Conservation (phyloP, 805 yeast genomes). For the Starmerella sp. region DNA sequence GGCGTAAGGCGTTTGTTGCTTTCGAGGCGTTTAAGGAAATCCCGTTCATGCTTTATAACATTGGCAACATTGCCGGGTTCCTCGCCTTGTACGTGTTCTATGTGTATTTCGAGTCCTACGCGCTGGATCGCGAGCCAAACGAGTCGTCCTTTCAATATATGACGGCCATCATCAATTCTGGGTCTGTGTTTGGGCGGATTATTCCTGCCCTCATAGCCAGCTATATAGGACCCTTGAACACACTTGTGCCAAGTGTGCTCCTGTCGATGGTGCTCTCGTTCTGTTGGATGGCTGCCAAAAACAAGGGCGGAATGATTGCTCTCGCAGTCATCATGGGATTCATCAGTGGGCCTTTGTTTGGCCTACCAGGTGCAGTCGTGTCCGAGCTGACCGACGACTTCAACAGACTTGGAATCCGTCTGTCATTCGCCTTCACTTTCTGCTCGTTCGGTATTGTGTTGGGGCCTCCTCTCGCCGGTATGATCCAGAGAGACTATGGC, state of each 20-base stretch:
- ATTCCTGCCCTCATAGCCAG: slow-evolving; percentile 40
- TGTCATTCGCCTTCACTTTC: slow-evolving; percentile 51
- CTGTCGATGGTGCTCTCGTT: slow-evolving; percentile 27
- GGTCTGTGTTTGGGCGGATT: slow-evolving; percentile 41
- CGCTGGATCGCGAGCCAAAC: slow-evolving; percentile 21
- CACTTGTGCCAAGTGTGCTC: slow-evolving; percentile 27
- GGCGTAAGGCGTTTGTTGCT: slow-evolving; percentile 23
- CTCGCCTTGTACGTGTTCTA: slow-evolving; percentile 29
- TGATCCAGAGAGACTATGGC: slow-evolving; percentile 19
- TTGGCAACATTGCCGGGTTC: slow-evolving; percentile 25
- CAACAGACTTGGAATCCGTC: slow-evolving; percentile 29
- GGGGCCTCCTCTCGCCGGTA: slow-evolving; percentile 29
- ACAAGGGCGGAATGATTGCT: slow-evolving; percentile 26
- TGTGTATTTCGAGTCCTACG: slow-evolving; percentile 29
- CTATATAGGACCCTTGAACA: slow-evolving; percentile 38
- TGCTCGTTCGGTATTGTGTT: slow-evolving; percentile 40
- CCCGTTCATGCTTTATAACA: slow-evolving; percentile 21
- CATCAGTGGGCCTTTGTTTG: slow-evolving; percentile 27
- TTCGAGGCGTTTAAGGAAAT: slow-evolving; percentile 24
- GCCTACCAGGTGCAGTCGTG: slow-evolving; percentile 28
- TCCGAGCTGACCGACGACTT: slow-evolving; percentile 26
- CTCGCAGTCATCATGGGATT: slow-evolving; percentile 28
- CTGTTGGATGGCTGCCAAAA: slow-evolving; percentile 31
- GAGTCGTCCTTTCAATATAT: slow-evolving; percentile 23
- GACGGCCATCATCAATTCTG: slow-evolving; percentile 30